Conservation (phyloP, 2,329 filamentous ascomycete species). For the Aspergillus aculeatus region DNA sequence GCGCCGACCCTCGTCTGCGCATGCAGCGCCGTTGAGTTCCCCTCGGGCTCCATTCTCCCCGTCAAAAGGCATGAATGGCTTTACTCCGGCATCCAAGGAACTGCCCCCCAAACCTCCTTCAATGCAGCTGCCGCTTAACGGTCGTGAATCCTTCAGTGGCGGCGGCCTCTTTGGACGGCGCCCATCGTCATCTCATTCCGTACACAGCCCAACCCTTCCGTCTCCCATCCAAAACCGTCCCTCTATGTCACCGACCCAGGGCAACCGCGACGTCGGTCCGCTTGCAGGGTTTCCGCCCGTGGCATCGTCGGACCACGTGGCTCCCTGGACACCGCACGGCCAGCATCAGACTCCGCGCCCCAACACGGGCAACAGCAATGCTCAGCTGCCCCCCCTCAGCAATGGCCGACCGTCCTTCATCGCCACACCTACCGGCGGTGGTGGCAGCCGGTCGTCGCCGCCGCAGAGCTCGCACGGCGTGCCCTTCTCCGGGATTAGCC, state of each 20-base stretch:
- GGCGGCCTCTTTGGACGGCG: constrained; percentile 37
- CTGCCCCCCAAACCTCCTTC: constrained; percentile 28
- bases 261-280: constrained; percentile 49
- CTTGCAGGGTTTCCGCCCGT: constrained; percentile 44
- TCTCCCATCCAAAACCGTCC: constrained; percentile 48
- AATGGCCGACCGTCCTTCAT: constrained; percentile 35
- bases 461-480: constrained; percentile 38
- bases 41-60: constrained; percentile 36
- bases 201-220: constrained; percentile 30
- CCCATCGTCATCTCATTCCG: constrained; percentile 44
- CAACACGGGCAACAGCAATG: constrained; percentile 24
- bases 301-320: constrained; percentile 28
- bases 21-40: constrained; percentile 25
- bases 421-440: constrained; percentile 28
- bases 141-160: constrained; percentile 16
- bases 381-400: constrained; percentile 30
- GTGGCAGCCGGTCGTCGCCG: constrained; percentile 33
- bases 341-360: constrained; percentile 32
- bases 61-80: constrained; percentile 30
- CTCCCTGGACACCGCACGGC: constrained; percentile 35
- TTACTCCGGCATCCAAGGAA: constrained; percentile 24
- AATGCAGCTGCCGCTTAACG: constrained; percentile 31
- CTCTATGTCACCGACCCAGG: constrained; percentile 50
- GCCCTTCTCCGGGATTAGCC: constrained; percentile 46
- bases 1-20: constrained; percentile 27